phyloP scores from a whole-genome alignment of 1,284 basidiomycete genomes.

The Ganoderma sinense region DNA sequence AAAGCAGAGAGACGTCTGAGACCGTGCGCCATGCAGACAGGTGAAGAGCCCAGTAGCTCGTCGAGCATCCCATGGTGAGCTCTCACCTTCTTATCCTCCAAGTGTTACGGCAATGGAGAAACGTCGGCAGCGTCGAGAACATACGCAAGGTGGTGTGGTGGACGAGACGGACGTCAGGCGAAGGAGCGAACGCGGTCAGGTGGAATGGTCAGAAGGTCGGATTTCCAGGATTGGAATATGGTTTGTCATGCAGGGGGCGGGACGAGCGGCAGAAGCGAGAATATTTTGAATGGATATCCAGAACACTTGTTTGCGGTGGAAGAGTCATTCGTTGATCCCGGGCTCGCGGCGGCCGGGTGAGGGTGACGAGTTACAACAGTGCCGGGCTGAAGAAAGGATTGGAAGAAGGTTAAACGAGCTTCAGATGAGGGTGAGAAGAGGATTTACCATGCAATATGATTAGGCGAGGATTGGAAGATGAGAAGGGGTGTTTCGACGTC shows the following conservation, averaged over 20 bases:
- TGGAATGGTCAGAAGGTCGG: slow-evolving; percentile 22
- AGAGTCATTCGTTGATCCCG: background rate
- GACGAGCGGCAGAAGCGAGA: slow-evolving; percentile 18
- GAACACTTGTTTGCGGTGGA: background rate
- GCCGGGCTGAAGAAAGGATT: background rate
- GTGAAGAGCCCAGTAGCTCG: slow-evolving; percentile 7
- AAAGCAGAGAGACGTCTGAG: slow-evolving; percentile 21
- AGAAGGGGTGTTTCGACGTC: background rate
- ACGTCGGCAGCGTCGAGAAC: slow-evolving; percentile 7
- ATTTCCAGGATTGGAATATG: slow-evolving; percentile 3
- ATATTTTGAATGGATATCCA: background rate
- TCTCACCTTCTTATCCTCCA: slow-evolving; percentile 8
- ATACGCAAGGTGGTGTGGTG: background rate
- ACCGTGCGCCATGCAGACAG: slow-evolving; percentile 27
- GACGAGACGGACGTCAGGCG: background rate
- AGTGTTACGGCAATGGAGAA: slow-evolving; percentile 13
- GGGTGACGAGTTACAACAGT: background rate
- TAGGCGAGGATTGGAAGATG: background rate
- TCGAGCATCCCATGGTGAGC: slow-evolving; percentile 8
- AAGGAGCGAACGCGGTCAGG: background rate
- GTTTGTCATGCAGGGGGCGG: background rate
- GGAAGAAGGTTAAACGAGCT: background rate
- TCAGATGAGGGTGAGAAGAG: background rate
- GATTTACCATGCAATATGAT: background rate
- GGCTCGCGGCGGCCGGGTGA: too few species aligned